Evolutionary conservation across 2,329 filamentous ascomycete species (phyloP).

Genomic region (Colletotrichum cuscutae): DNA sequence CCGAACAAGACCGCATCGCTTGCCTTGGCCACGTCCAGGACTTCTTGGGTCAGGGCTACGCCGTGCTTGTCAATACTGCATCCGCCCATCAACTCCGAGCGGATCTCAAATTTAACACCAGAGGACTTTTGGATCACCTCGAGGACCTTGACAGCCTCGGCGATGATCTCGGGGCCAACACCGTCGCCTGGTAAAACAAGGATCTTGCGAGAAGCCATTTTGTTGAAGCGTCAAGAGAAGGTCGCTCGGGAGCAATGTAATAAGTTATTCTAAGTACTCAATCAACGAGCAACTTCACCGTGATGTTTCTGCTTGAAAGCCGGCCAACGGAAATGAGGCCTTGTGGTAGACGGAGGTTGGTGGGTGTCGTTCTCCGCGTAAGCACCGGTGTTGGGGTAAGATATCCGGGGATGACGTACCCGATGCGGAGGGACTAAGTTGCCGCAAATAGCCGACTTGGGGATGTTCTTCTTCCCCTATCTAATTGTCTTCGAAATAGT

Average conservation of each 20-base stretch:
- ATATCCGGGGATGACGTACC: background rate
- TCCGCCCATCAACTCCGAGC: background rate
- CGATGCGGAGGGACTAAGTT: conserved; percentile 1
- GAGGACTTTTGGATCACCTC: background rate
- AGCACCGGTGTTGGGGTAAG: background rate
- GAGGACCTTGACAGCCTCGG: background rate
- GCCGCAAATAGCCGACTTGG: background rate
- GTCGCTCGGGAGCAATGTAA: background rate
- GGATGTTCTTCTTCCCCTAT: no score
- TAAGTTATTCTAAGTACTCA: no score
- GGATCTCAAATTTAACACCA: background rate
- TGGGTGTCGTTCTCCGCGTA: background rate
- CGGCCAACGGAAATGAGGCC: background rate
- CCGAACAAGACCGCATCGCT: background rate
- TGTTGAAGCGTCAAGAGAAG: background rate
- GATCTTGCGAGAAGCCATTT: background rate
- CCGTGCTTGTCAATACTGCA: background rate
- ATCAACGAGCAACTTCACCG: background rate
- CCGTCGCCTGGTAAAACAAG: background rate
- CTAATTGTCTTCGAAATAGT: no score
- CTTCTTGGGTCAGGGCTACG: background rate
- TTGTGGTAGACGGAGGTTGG: background rate
- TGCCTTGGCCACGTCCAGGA: background rate
- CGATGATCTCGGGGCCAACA: background rate
- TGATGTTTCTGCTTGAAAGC: background rate